phyloP scores from a whole-genome alignment of 2,329 filamentous ascomycete genomes.

The Cryphonectria naterciae region DNA sequence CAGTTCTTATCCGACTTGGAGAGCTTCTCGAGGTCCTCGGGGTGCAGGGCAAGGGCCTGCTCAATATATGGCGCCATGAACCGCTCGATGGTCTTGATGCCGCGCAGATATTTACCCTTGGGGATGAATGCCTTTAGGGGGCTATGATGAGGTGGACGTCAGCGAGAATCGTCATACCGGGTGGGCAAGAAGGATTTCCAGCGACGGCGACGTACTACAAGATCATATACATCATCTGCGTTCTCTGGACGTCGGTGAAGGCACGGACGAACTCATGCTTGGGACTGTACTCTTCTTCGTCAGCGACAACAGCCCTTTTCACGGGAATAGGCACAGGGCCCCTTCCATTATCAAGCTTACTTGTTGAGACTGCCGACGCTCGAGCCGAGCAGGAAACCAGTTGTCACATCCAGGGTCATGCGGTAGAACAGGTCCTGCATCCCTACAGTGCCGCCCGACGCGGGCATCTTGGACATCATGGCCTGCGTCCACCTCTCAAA shows the following conservation, averaged over 20 bases:
- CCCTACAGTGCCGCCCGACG: constrained; percentile 58
- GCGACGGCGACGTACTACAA: constrained; percentile 39
- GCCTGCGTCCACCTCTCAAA: constrained; percentile 64
- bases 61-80: constrained; percentile 75
- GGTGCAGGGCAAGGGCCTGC: constrained; percentile 63
- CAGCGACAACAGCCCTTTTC: constrained; percentile 21
- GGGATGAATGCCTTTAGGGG: constrained; percentile 64
- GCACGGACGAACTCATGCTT: constrained; percentile 67
- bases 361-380: constrained; percentile 52
- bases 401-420: constrained; percentile 69
- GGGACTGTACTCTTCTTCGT: constrained; percentile 43
- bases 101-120: constrained; percentile 61
- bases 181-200: neutral
- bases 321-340: neutral
- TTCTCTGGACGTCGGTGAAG: constrained; percentile 70
- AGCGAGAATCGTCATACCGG: neutral
- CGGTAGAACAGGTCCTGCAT: constrained; percentile 67
- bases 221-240: constrained; percentile 66
- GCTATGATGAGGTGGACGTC: constrained; percentile 40
- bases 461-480: constrained; percentile 62
- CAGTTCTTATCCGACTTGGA: constrained; percentile 68
- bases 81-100: constrained; percentile 66
- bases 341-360: constrained; percentile 35
- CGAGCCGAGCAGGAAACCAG: constrained; percentile 69
- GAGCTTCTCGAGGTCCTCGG: constrained; percentile 69